A percentile compares a stretch with the other conserved stretches of the same genome.
phyloP scores from a whole-genome alignment of 2,329 filamentous ascomycete species.

The Elsinoe batatas region DNA sequence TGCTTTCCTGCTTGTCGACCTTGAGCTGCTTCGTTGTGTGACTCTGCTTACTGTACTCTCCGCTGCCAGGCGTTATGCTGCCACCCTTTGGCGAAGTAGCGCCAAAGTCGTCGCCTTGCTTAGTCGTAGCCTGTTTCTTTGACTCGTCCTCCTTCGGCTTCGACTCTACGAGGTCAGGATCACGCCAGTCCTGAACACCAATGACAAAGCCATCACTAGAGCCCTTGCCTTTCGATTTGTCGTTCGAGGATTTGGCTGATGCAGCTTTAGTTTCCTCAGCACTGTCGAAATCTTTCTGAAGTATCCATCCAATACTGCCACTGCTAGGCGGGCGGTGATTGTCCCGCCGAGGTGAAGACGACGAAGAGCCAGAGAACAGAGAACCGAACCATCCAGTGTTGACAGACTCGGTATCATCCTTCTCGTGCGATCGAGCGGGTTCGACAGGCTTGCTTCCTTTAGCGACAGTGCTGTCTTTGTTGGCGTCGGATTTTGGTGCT shows the following conservation, averaged over 20 bases:
- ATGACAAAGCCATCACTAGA: slow-evolving; percentile 60
- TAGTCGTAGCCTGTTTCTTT: slow-evolving; percentile 18
- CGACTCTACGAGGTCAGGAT: slow-evolving; percentile 55
- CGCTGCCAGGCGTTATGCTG: slow-evolving; percentile 62
- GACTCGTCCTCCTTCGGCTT: slow-evolving; percentile 16
- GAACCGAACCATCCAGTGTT: slow-evolving; percentile 36
- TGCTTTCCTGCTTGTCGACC: slow-evolving; percentile 12
- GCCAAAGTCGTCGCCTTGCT: slow-evolving; percentile 24
- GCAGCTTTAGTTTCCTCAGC: slow-evolving; percentile 28
- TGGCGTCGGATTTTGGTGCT: not conserved
- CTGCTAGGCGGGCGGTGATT: slow-evolving; percentile 60
- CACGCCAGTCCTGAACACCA: slow-evolving; percentile 79
- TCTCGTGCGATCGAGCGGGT: not conserved
- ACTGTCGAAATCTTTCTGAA: slow-evolving; percentile 57
- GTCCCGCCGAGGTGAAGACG: slow-evolving; percentile 23
- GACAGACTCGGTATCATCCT: not conserved
- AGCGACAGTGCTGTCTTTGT: not conserved
- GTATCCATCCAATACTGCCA: slow-evolving; percentile 63
- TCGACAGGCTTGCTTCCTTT: too few relatives aligned
- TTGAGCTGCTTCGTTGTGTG: slow-evolving; percentile 18
- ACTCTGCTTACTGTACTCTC: slow-evolving; percentile 51
- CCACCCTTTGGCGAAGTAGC: slow-evolving; percentile 44
- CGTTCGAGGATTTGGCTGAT: slow-evolving; percentile 21
- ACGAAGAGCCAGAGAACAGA: slow-evolving; percentile 25
- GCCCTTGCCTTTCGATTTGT: slow-evolving; percentile 22